Evolutionary conservation across 306 rosid species (phyloP), one percentile per base, ranked within the genome.

Genomic region (Casuarina glauca): DNA sequence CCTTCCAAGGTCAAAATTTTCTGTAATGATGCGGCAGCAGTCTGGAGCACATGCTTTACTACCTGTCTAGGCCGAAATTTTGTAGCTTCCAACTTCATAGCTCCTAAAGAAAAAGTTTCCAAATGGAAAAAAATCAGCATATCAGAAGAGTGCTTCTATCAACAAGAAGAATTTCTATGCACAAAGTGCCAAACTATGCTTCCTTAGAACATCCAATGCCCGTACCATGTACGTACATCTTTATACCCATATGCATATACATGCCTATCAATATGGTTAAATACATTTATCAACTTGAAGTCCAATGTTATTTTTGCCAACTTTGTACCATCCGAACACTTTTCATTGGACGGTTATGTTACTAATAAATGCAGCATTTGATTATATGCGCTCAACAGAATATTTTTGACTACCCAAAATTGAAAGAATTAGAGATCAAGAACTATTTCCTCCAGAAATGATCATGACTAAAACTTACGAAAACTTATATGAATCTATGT

Each of bases 21-120:
- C 88, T 90, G 96, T 85, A 96, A 83, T 62, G 99, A 93, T 75
- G 99, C 98, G 3, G 98, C 98, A 13, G 99, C 97, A 52, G 97
- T 91, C 84, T 96, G 99, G 51, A 96, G 94, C 43, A 96, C 98
- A 86, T 96, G 98, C 78, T 85, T 96, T 49, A 91, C 93, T 13
- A 96, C 96, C 82, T 89, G 86, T 84, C 98, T 87, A 42, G 98
- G 97, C 67, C 95, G 77, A 79, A 94, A 94, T 52, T 92, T 92
- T 15, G 98, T 90, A 79, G 97, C 89, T 83, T 94, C 98, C 84
- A 94, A 84, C 82, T 89, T 92, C 98, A 94, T 94, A 9, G 87
- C 98, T 80, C 98, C 98, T 94, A 77, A 70, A 73, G 13, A 73
- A 70, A 52, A 6, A 75, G 72, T 42, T 19, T 73, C 7, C n/a